Evolutionary conservation across 306 rosid species (phyloP), one percentile per base, ranked within the genome.

Genomic region (Castanea sativa): DNA sequence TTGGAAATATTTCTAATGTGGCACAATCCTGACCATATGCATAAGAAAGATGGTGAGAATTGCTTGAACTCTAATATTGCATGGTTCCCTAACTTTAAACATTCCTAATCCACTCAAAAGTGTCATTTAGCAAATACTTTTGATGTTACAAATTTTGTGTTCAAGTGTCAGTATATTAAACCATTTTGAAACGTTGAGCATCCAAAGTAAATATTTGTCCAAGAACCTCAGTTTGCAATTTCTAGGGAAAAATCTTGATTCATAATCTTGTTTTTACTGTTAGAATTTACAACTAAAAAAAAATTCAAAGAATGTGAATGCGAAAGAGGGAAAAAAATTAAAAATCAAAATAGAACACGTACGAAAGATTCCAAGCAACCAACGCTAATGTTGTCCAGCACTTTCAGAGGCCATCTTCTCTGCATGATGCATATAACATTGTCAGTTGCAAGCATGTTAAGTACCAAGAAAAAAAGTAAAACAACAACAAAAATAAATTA

Each of bases 371-470:
- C 69, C 80, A 72, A 20, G 41, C 30, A 20, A 41, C 21, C 4
- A 14, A 30, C 19, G 41, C 49, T 30, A 74, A 55, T 83, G 60
- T 81, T 82, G 78, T 60, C 81, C 80, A 83, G 86, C 74, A 79
- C 83, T 83, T 85, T 81, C 88, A 0, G 56, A 35, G 60, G 43
- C 56, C 74, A 79, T 70, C 78, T 83, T 88, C 81, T 81, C 91
- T 83, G 88, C 84, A 85, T 59, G 78, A 76, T 81, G 55, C 73
- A 76, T 18, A 82, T 6, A 52, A 29, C 53, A 51, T 25, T 53
- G 53, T 83, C 16, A 43, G 82, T 75, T 55, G 57, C 6, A 63
- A 64, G 65, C 52, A 64, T 55, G 35, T 57, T 59, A 69, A 67
- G 56, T 23, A 23, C 29, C 18, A 73, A 53, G 63, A 61, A 71